Base-by-base conservation (phyloP, 257 asterid genomes). In the Pogostemon cablin region DNA sequence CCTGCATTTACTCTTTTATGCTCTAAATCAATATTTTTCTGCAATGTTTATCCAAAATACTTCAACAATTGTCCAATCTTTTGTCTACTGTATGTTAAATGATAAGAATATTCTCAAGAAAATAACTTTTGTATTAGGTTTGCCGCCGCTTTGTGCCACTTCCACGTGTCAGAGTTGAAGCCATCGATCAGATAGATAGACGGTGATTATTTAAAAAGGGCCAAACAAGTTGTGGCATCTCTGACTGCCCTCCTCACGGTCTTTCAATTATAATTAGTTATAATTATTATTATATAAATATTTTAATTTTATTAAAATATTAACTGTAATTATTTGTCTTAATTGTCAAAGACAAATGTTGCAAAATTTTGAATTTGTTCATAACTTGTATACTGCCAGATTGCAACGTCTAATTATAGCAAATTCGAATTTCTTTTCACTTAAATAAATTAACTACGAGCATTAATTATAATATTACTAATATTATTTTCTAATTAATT, bases 311-410 rank as follows among this genome's bases (percentile, higher is more conserved):
- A 35, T 59, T 12, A 46, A 4, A 12, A 12, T n/a, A n/a, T 47
- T 70, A 57, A 43, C 4, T 58, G 38, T 69, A 44, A 56, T 69
- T 42, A 37, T 7, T 25, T 70, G 75, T 70, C 60, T 70, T 70
- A 32, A 58, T 70, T 35, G 48, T 70, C 49, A 12, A 44, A 34
- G 48, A 59, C 57, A 69, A 56, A 56, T 15, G 6, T 11, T 15
- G 53, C 68, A 7, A 25, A 3, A 7, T 42, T 25, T 47, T 7
- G 15, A 38, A 10, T 35, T 11, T 50, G 3, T 12, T 37, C 32
- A 41, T 25, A 25, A 25, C 32, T 25, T 25, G 32, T 25, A 25
- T 25, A 25, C 32, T 25, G 32, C 32, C 32, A 25, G 32, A 25
- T 25, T 25, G 32, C 32, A 25, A 1, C 32, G 32, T 25, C 32